Base-by-base conservation (phyloP, 225 moss, liverwort and hornwort genomes). In the Bryum argenteum region DNA sequence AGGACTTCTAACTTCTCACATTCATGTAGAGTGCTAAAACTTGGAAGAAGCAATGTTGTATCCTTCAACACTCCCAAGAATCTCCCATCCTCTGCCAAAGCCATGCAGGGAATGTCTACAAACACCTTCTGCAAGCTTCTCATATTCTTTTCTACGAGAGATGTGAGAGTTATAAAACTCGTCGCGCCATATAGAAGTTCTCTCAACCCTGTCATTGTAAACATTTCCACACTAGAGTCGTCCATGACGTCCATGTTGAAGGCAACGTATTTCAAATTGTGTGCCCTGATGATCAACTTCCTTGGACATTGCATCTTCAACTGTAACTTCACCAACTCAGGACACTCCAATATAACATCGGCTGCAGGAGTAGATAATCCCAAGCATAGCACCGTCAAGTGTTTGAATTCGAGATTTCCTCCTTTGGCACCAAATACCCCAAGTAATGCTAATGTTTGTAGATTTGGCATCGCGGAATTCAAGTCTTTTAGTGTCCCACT, bases 61-160 rank as follows among this genome's bases (percentile, higher is more conserved):
- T 71, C 76, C 10, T 75, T 69, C 58, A 79, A 11, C 1, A 85
- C 83, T 4, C 81, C 79, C 44, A 70, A 58, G 74, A 84, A 92
- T 0, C 0, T 74, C 6, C 92, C 92, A 50, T 75, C 84, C 11
- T 92, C 92, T 0, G 76, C 87, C 1, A 90, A 77, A 0, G 77
- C 69, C 92, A 92, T 90, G 40, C 90, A 90, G 0, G 92, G 92
- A 0, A 89, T 71, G 23, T 92, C 90, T 19, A 92, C 10, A 39
- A 90, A 92, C 0, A 92, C 0, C 17, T 78, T 92, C 5, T n/a
- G 11, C 0, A 86, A 40, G 4, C 16, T 43, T 1, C 0, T 69
- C 0, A 0, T 0, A 45, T 83, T 83, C 28, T 38, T 47, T 0
- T 0, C 20, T 1, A 80, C 9, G 1, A 86, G 78, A 6, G 0